A percentile compares a stretch with the other conserved stretches of the same genome.
Evolutionary conservation across 805 yeast genomes (phyloP).

Genomic region (Saccharomycopsis olivae): DNA sequence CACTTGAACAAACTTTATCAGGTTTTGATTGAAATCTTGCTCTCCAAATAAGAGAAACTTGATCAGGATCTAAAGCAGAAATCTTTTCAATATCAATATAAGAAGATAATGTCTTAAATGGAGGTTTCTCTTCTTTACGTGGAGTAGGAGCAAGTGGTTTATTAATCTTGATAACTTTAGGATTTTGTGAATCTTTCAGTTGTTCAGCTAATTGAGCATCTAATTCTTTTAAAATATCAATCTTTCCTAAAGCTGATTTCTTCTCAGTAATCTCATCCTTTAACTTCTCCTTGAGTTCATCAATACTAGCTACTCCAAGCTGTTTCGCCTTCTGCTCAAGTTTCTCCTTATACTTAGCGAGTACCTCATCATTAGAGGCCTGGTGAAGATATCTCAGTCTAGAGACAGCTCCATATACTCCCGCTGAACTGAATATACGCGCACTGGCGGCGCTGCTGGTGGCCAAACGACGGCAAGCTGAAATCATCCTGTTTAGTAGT

Average conservation of each 20-base stretch:
- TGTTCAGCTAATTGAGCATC: constrained; percentile 27
- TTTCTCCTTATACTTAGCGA: constrained; percentile 26
- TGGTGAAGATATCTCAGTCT: not conserved
- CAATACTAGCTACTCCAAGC: constrained; percentile 37
- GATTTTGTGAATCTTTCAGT: constrained; percentile 22
- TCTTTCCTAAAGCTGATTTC: constrained; percentile 43
- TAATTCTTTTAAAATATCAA: constrained; percentile 65
- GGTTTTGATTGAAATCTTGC: constrained; percentile 64
- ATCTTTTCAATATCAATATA: constrained; percentile 64
- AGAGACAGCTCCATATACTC: no score
- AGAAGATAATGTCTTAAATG: constrained; percentile 63
- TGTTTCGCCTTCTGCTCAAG: constrained; percentile 29
- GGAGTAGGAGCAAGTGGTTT: constrained; percentile 19
- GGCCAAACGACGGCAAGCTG: no score
- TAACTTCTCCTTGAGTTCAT: constrained; percentile 50
- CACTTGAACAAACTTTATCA: constrained; percentile 52
- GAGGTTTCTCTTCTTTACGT: constrained; percentile 25
- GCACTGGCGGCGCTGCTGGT: no score
- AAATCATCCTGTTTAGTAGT: no score
- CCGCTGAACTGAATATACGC: no score
- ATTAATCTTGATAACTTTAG: constrained; percentile 21
- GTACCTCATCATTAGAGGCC: constrained; percentile 1
- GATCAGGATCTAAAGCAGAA: constrained; percentile 41
- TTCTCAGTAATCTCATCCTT: constrained; percentile 49
- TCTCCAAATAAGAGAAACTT: constrained; percentile 79